phyloP scores from a whole-genome alignment of 2,329 filamentous ascomycete genomes.

The Mycosphaerella arachidis region DNA sequence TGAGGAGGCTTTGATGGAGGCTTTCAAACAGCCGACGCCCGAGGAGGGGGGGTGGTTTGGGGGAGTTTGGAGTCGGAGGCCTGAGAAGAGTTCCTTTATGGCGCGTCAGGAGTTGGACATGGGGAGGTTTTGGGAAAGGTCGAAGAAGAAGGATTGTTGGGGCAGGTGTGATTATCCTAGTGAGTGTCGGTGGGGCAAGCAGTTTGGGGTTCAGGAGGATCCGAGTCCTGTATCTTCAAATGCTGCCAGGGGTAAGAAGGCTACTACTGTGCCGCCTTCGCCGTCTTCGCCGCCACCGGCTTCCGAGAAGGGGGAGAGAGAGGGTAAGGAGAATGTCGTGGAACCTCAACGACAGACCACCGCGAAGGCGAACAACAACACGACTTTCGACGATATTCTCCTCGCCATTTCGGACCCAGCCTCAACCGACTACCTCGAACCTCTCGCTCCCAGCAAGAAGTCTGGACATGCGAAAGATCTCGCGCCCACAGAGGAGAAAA shows the following conservation, averaged over 20 bases:
- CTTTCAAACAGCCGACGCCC: constrained; percentile 7
- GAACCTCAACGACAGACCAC: neutral
- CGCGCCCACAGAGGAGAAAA: constrained; percentile 14
- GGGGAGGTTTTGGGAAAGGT: neutral
- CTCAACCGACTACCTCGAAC: constrained; percentile 17
- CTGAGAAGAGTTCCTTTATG: neutral
- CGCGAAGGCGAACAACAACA: constrained; percentile 3
- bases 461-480: constrained; percentile 3
- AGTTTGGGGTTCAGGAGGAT: constrained; percentile 24
- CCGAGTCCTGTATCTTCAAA: neutral
- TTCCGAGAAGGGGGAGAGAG: neutral
- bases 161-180: constrained; percentile 43
- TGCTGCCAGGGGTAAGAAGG: neutral
- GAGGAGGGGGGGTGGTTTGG: constrained; percentile 20
- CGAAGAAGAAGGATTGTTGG: constrained; percentile 40
- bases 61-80: constrained; percentile 13
- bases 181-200: constrained; percentile 42
- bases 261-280: neutral
- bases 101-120: neutral
- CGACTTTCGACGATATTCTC: constrained; percentile 29
- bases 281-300: neutral
- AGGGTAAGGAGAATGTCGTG: neutral
- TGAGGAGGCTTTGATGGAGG: constrained; percentile 13
- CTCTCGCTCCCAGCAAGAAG: constrained; percentile 7
- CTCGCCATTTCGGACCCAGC: constrained; percentile 5